Evolutionary conservation across 495 filamentous ascomycete genomes (phyloP), one percentile per base, ranked within the genome.

Genomic region (Hyphodiscus hymeniophilus): DNA sequence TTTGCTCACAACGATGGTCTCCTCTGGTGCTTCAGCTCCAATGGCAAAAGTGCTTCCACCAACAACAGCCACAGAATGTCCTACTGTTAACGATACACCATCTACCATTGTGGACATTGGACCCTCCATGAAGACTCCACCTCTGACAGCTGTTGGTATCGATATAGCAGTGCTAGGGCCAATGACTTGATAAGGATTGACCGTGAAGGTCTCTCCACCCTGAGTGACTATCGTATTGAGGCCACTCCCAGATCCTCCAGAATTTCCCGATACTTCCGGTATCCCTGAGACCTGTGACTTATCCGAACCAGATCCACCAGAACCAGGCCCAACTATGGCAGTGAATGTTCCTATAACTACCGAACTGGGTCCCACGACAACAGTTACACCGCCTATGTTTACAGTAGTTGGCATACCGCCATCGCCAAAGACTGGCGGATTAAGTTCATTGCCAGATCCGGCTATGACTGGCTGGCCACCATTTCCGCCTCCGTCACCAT

Each of bases 61-160:
- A 40, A 80, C 65, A 2, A 75, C 58, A 17, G 66, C 72, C 32
- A 61, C 39, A 0, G 68, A 62, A 2, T 66, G 62, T 38, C 58
- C 66, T 18, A 73, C 33, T 12, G 62, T 57, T 22, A 80, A 63
- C 17, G 60, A 54, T 12, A 79, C 15, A 74, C 36, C 34, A 38
- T 15, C 34, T 13, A 15, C 13, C 6, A 18, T 13, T 1, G 42
- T 59, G 34, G 26, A 10, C 10, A 10, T 28, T 5, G 26, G 26
- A 5, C 26, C 26, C 26, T 28, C 39, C 13, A 5, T 11, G 18
- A 42, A 42, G 12, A 23, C 20, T 13, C 22, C 22, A 13, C 34
- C 13, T 16, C 22, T 17, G 7, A 20, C n/a, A 38, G 31, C 8
- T 16, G 34, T 38, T 38, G 34, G 59, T 44, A 61, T 33, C 30